Evolutionary conservation across 2,329 filamentous ascomycete species (phyloP), one percentile per base, ranked within the genome.

Genomic region (Scedosporium boydii): DNA sequence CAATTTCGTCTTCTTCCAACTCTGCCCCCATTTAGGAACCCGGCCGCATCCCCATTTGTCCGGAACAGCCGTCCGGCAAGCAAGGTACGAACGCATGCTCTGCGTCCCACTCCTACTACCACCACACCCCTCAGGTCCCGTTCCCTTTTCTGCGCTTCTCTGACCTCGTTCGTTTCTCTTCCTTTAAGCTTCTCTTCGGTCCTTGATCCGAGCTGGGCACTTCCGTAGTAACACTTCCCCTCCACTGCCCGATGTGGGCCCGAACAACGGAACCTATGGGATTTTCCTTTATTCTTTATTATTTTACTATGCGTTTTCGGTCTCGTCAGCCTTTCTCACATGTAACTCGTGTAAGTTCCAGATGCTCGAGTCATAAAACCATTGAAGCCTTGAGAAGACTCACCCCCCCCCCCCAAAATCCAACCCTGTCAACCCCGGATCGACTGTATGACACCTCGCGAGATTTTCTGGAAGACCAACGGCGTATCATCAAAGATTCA

Each of bases 21-120:
- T 26, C 48, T 53, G 14, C 55, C 55, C 55, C 23, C 27, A 58
- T 34, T 38, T 34, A 58, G 55, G 14, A 58, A 21, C 29, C 55
- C 55, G 14, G 27, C 10, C 58, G 21, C 29, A 18, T 10, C 58
- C 42, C 58, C 38, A 59, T 59, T 59, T 59, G 58, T 59, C 58
- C 58, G 58, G 58, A 59, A 46, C 58, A 59, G 58, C 58, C 58
- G 38, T 59, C 58, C n/a, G 56, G 48, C 48, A 53, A 53, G 48
- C 48, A 53, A 53, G 48, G 48, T 18, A 53, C 48, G 48, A 53
- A 53, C 51, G 23, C 16, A 56, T 3, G 9, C 51, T 16, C 26
- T 10, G 12, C 51, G 23, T 16, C 23, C 51, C 51, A 27, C 51
- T 23, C 51, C 18, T 10, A 27, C 21, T 23, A 21, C 44, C 44